A percentile compares a stretch with the other conserved stretches of the same genome.
These are phyloP conservation scores for Dacryopinax spathularia DNA, from an alignment of 768 basidiomycete genomes.

Conservation along the genomic window DNA sequence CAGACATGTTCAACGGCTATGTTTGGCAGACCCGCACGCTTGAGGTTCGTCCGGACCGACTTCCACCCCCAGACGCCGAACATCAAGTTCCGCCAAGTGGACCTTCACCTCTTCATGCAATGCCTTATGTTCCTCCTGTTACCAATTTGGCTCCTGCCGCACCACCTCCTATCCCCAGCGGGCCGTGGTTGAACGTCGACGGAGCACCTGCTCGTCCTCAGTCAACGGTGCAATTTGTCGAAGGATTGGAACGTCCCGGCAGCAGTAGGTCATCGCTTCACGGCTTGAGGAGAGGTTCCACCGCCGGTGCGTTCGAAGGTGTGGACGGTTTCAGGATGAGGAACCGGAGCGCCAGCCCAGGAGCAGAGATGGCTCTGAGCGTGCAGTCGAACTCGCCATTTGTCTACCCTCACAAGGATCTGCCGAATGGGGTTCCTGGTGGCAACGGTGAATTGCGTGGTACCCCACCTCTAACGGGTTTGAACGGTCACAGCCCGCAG, in stretches of 20 bases:
- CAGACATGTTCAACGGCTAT: slow-evolving; percentile 88
- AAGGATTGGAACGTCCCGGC: neutral
- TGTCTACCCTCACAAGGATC: neutral
- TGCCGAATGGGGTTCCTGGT: neutral
- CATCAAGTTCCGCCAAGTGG: neutral
- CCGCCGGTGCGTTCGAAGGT: neutral
- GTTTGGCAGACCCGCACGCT: slow-evolving; percentile 90
- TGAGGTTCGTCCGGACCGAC: slow-evolving; percentile 80
- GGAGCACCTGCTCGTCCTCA: neutral
- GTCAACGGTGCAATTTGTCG: neutral
- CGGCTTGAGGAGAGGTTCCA: neutral
- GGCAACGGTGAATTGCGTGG: neutral
- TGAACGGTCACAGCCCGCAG: neutral
- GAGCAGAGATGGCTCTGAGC: neutral
- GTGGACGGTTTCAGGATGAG: neutral
- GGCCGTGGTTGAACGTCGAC: neutral
- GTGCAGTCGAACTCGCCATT: neutral
- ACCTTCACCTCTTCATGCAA: neutral
- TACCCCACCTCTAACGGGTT: neutral
- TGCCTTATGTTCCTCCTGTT: neutral
- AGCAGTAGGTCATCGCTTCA: neutral
- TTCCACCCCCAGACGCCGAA: slow-evolving; percentile 31
- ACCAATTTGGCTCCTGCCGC: neutral
- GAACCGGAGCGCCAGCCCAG: slow-evolving; percentile 1
- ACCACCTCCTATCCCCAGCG: neutral